Percentiles rank a stretch among this genome's conserved stretches.
phyloP scores from a whole-genome alignment of 495 filamentous ascomycete species.

The Aspergillus cavernicola region DNA sequence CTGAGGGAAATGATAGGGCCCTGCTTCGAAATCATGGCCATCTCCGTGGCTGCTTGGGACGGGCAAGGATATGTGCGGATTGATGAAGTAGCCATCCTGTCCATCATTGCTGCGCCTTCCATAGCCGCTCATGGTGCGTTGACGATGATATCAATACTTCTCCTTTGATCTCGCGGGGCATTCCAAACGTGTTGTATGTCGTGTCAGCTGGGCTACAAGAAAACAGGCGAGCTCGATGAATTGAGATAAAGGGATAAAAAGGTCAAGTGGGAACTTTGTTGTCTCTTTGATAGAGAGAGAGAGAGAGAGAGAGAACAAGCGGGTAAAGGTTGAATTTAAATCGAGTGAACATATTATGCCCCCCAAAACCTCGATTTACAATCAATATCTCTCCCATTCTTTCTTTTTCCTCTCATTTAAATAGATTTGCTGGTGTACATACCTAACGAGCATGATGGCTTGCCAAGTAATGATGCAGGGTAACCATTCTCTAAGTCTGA shows the following conservation, averaged over 20 bases:
- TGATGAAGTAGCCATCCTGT: conserved; percentile 37
- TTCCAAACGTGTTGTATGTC: no score
- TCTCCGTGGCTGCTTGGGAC: conserved; percentile 33
- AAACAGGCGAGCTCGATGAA: background rate
- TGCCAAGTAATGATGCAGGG: conserved; percentile 18
- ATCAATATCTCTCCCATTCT: background rate
- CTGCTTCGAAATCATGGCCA: conserved; percentile 32
- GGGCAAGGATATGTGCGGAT: conserved; percentile 33
- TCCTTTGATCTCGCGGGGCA: background rate
- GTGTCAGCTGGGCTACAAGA: background rate
- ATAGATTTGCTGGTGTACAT: conserved; percentile 8
- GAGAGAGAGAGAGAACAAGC: background rate
- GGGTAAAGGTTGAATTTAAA: conserved; percentile 12
- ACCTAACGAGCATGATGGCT: conserved; percentile 12
- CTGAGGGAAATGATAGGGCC: conserved; percentile 33
- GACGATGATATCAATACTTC: background rate
- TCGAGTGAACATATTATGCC: conserved; percentile 1
- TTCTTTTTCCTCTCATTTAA: background rate
- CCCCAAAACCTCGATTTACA: background rate
- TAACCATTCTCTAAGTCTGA: conserved; percentile 15
- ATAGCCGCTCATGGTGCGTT: conserved; percentile 34
- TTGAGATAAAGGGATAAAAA: background rate
- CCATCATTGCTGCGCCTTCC: conserved; percentile 34
- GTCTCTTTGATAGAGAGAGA: no score
- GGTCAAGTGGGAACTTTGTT: background rate